Base-by-base conservation (phyloP, 2,329 filamentous ascomycete species). In the Sarocladium oryzae region DNA sequence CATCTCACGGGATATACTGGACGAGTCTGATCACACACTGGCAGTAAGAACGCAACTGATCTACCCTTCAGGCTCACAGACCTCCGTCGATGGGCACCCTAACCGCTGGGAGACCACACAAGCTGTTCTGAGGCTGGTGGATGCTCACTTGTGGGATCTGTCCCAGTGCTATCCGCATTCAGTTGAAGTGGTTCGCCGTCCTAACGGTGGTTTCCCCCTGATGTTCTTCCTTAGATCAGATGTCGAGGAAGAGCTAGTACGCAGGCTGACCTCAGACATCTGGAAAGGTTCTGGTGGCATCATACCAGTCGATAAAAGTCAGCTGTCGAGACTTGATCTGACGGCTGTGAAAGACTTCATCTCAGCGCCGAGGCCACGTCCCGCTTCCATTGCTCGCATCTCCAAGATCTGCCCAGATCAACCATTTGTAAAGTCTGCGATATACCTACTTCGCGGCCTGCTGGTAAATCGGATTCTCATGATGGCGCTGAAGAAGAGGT, bases 1-100 rank as follows among this genome's bases (percentile, higher is more conserved):
- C 0, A 58, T 67, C 2, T 77, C 72, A 2, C 72, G 83, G 0
- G 84, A 88, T 57, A 69, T 88, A 0, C 63, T 88, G 0, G 84
- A 88, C 54, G 84, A 88, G 57, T 84, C 74, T 2, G 79, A 83
- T 54, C 70, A 75, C 35, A 81, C 75, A 0, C 61, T 84, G 0
- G 73, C 73, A 0, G 69, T 75, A 0, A 74, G 73, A 30, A 81
- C 76, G 0, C 78, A 84, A 53, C 62, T 84, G 0, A 78, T 82
- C 3, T 83, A 83, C 40, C 78, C 79, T 0, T 74, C 72, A 5
- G 79, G 80, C 0, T 51, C 66, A 0, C 73, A 78, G 33, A 62
- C 67, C 6, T 55, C 68, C 0, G 64, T 84, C 0, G 78, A 84
- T 41, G 76, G 75, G 0, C 71, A 78, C 48, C 76, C 78, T 0